Evolutionary conservation across 2,329 filamentous ascomycete genomes (phyloP).

Genomic region (Eutypella sp.): DNA sequence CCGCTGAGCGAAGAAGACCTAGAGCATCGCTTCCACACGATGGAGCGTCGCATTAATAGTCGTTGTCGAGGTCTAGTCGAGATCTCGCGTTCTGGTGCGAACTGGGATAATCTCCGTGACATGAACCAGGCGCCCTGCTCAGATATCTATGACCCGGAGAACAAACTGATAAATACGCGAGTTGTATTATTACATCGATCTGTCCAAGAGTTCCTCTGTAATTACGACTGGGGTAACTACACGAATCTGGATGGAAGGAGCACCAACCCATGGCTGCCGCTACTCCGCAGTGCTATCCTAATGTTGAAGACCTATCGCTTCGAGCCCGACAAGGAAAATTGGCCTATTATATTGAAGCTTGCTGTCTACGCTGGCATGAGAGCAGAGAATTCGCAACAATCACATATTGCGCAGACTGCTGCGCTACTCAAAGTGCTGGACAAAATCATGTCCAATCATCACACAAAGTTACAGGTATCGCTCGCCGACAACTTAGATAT

Average conservation of each 20-base stretch:
- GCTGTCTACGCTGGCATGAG: not conserved
- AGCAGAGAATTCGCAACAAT: too few relatives aligned
- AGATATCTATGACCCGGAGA: constrained; percentile 1
- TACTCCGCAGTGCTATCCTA: constrained; percentile 10
- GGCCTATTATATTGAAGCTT: not conserved
- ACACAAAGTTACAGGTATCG: not conserved
- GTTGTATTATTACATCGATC: constrained; percentile 13
- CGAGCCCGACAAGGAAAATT: not conserved
- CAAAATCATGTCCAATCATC: constrained; percentile 1
- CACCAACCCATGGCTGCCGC: constrained; percentile 1
- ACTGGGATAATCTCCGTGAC: not conserved
- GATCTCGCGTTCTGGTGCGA: not conserved
- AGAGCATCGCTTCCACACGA: constrained; percentile 6
- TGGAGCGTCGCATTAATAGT: constrained; percentile 12
- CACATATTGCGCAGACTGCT: too few relatives aligned
- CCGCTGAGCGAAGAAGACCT: constrained; percentile 8
- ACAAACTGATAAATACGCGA: not conserved
- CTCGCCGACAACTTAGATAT: not conserved
- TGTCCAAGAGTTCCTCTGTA: constrained; percentile 13
- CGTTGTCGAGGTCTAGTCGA: constrained; percentile 15
- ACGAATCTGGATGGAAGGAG: not conserved
- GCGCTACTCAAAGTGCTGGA: constrained; percentile 8
- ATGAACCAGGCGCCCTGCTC: accelerated
- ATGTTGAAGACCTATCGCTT: constrained; percentile 4
- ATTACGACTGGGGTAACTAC: constrained; percentile 3